phyloP scores from a whole-genome alignment of 164 flowering plant genomes.

The Piper longum region DNA sequence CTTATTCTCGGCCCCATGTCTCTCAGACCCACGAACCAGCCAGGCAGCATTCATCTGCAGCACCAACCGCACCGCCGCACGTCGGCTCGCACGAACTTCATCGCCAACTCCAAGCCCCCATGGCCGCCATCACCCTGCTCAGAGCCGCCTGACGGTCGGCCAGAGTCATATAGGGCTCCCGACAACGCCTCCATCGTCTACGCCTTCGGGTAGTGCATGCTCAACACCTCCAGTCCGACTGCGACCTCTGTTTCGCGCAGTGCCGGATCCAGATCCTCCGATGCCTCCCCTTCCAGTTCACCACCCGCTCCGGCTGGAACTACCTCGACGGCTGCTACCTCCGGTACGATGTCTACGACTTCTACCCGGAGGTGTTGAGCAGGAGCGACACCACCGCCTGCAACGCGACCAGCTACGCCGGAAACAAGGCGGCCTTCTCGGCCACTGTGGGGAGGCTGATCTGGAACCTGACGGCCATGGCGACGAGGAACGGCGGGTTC shows the following conservation, averaged over 20 bases:
- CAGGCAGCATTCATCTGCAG: conserved; percentile 42
- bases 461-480: conserved; percentile 40
- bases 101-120: conserved; percentile 32
- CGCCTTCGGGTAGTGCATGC: conserved; percentile 57
- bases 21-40: conserved; percentile 50
- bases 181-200: conserved; percentile 37
- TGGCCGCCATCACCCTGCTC: conserved; percentile 31
- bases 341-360: conserved; percentile 53
- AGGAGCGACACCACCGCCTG: conserved; percentile 31
- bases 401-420: conserved; percentile 9
- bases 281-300: conserved; percentile 56
- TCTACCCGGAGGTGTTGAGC: conserved; percentile 31
- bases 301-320: conserved; percentile 33
- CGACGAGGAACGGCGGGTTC: conserved; percentile 39
- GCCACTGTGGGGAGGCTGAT: conserved; percentile 18
- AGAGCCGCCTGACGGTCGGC: conserved; percentile 24
- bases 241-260: conserved; percentile 53
- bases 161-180: conserved; percentile 23
- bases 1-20: conserved; percentile 4
- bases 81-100: conserved; percentile 19
- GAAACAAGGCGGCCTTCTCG: conserved; percentile 17
- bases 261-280: conserved; percentile 36
- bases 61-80: conserved; percentile 29
- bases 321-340: conserved; percentile 69
- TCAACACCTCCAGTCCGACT: conserved; percentile 46